A percentile compares a stretch with the other conserved stretches of the same genome.
These are phyloP conservation scores for Oemleria cerasiformis DNA, from an alignment of 306 rosid species.

Conservation along the genomic window DNA sequence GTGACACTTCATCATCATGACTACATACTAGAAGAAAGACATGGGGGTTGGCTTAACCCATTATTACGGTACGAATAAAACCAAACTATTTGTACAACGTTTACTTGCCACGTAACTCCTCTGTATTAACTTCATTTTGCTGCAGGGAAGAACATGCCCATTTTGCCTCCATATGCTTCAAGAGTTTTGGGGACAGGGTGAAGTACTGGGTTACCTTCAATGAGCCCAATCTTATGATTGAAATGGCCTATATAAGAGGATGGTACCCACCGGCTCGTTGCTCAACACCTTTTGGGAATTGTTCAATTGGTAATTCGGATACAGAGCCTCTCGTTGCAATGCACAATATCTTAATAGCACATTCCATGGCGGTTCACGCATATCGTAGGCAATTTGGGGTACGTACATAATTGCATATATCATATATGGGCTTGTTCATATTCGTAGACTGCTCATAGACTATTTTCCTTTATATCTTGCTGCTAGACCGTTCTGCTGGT, in stretches of 20 bases:
- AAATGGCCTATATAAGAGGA: slow-evolving; percentile 11
- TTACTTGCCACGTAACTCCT: too few species aligned
- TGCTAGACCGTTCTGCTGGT: too few species aligned
- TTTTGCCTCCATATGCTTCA: slow-evolving; percentile 20
- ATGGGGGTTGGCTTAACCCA: slow-evolving; percentile 19
- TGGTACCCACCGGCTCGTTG: slow-evolving; percentile 49
- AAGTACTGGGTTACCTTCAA: slow-evolving; percentile 25
- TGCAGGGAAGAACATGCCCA: slow-evolving; percentile 20
- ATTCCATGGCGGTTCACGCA: slow-evolving; percentile 53
- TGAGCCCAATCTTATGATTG: slow-evolving; percentile 14
- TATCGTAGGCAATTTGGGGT: slow-evolving; percentile 58
- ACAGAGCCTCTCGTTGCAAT: slow-evolving; percentile 56
- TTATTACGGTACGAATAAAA: neutral
- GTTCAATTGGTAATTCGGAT: slow-evolving; percentile 51
- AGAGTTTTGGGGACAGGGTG: slow-evolving; percentile 26
- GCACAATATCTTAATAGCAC: slow-evolving; percentile 67
- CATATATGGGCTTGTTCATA: neutral
- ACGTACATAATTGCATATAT: neutral
- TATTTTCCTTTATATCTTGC: too few species aligned
- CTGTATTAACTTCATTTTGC: neutral
- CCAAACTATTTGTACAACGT: neutral
- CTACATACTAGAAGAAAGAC: slow-evolving; percentile 7
- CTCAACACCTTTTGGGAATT: slow-evolving; percentile 68
- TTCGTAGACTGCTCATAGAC: neutral
- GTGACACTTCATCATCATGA: slow-evolving; percentile 19